Conservation (phyloP, 108 stramenopile genomes). For the Skeletonema marinoi region DNA sequence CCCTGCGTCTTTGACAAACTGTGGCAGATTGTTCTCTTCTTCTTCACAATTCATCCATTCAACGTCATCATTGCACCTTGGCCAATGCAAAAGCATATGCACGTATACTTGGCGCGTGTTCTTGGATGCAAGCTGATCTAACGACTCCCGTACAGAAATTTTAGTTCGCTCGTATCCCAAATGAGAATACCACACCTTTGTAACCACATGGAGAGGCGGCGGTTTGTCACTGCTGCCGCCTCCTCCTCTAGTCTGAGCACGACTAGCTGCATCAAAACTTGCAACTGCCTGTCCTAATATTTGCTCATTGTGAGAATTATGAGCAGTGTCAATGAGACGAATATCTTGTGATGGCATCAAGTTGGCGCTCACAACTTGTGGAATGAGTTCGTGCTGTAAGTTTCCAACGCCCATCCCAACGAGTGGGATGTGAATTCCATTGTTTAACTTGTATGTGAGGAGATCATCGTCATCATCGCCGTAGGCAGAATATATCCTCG, state of each 20-base stretch:
- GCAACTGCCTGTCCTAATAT: slow-evolving; percentile 69
- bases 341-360: slow-evolving; percentile 52
- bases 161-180: slow-evolving; percentile 85
- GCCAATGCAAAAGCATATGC: slow-evolving; percentile 89
- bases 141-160: slow-evolving; percentile 58
- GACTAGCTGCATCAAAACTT: background rate
- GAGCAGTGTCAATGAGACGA: slow-evolving; percentile 78
- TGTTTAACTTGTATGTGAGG: slow-evolving; percentile 33
- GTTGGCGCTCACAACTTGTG: slow-evolving; percentile 11
- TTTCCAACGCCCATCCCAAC: slow-evolving; percentile 88
- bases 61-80: slow-evolving; percentile 73
- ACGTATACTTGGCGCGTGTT: slow-evolving; percentile 45
- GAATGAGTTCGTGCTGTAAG: slow-evolving; percentile 56
- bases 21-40: slow-evolving; percentile 68
- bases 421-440: slow-evolving; percentile 62
- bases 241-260: slow-evolving; percentile 14
- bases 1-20: slow-evolving; percentile 59
- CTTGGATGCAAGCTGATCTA: slow-evolving; percentile 39
- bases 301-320: slow-evolving; percentile 71
- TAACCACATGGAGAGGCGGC: slow-evolving; percentile 74
- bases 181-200: slow-evolving; percentile 94
- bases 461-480: slow-evolving; percentile 12
- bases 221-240: slow-evolving; percentile 13
- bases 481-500: background rate
- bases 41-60: slow-evolving; percentile 85